Evolutionary conservation across 2,329 filamentous ascomycete genomes (phyloP), one percentile per base, ranked within the genome.

Genomic region (Thermomyces lanuginosus): DNA sequence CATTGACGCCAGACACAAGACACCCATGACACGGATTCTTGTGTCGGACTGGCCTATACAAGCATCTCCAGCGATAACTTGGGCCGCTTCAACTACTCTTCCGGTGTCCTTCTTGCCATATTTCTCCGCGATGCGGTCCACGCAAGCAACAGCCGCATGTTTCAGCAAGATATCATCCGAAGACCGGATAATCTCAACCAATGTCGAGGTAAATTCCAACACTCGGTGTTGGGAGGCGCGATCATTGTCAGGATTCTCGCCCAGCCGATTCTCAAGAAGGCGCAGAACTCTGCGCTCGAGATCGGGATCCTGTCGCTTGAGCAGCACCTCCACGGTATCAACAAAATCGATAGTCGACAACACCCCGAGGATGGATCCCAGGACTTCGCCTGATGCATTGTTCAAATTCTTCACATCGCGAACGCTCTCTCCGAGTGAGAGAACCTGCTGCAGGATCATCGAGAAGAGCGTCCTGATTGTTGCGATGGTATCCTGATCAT

Each of bases 81-180:
- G 63, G 4, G 83, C 81, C 4, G 83, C 77, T 4, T 69, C 68
- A 14, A 77, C 64, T 22, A 92, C 77, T 22, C 72, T 74, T 38
- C 77, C 71, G 1, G 77, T 64, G 43, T 92, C 80, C 49, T 84
- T 91, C 61, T 89, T 91, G 39, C 89, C 91, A 48, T 92, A 95
- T 49, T 86, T 86, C 54, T 93, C 84, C 2, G 80, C 71, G 36
- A 98, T 91, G 51, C 81, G 80, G 55, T 93, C 84, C 22, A 95
- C 76, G 41, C 86, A 95, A 18, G 74, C 73, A 35, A 98, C 74
- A 1, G 84, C 80, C 7, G 80, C 82, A 42, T 83, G 76, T 54
- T 86, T 83, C 49, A 89, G 76, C 15, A 72, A 64, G 28, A 76
- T 67, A 38, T 89, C 74, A 16, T 66, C 60, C 5, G 78, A 76